phyloP scores from a whole-genome alignment of 306 rosid species.

The Cicer chorassanicum region DNA sequence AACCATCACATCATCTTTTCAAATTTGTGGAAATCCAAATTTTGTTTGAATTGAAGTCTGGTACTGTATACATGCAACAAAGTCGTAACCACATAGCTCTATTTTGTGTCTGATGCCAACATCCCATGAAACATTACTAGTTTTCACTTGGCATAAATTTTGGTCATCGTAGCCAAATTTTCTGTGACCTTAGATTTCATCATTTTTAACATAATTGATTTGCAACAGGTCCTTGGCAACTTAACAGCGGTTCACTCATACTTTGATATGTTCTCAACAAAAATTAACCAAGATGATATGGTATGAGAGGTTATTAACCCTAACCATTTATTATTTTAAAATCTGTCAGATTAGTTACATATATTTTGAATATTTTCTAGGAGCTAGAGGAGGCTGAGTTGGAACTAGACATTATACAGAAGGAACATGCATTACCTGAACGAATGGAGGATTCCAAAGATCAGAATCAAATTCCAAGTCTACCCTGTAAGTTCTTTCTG shows the following conservation, averaged over 20 bases:
- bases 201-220: constrained; percentile 36
- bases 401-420: constrained; percentile 72
- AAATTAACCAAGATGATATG: constrained; percentile 69
- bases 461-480: constrained; percentile 49
- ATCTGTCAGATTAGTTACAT: constrained; percentile 29
- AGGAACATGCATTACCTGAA: constrained; percentile 58
- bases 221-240: constrained; percentile 75
- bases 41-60: constrained; percentile 7
- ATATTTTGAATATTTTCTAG: constrained; percentile 54
- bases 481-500: constrained; percentile 50
- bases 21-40: constrained; percentile 14
- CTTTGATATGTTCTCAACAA: constrained; percentile 70
- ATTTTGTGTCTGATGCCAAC: constrained; percentile 23
- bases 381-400: constrained; percentile 92
- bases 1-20: constrained; percentile 26
- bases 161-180: constrained; percentile 8
- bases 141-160: constrained; percentile 17
- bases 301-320: constrained; percentile 53
- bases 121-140: constrained; percentile 14
- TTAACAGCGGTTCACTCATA: constrained; percentile 79
- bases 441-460: constrained; percentile 55
- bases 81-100: neutral
- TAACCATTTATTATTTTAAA: constrained; percentile 40
- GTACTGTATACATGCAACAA: constrained; percentile 26
- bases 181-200: constrained; percentile 17